phyloP scores from a whole-genome alignment of 306 rosid species.

The Pterocarpus santalinus region DNA sequence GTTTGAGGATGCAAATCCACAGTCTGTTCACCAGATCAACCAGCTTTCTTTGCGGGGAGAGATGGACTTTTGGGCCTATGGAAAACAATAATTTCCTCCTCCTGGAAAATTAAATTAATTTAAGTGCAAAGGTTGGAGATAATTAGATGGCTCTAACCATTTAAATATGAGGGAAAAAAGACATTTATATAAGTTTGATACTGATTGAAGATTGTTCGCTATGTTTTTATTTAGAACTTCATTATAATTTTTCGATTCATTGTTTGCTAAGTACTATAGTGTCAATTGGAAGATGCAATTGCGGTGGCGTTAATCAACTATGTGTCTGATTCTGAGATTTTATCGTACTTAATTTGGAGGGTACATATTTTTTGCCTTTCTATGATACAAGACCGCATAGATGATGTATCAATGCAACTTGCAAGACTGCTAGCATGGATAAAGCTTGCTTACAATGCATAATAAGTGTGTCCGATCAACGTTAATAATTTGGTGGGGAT shows the following conservation, averaged over 20 bases:
- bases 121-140: conserved; percentile 25
- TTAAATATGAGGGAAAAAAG: background rate
- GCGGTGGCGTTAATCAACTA: background rate
- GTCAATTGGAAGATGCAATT: background rate
- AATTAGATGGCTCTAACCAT: conserved; percentile 39
- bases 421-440: background rate
- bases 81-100: conserved; percentile 52
- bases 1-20: conserved; percentile 60
- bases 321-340: background rate
- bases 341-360: background rate
- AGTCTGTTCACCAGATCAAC: conserved; percentile 61
- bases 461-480: background rate
- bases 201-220: conserved; percentile 37
- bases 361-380: background rate
- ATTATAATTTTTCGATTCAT: conserved; percentile 29
- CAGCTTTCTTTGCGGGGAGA: conserved; percentile 82
- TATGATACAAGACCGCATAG: background rate
- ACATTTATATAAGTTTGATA: conserved; percentile 12
- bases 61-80: conserved; percentile 91
- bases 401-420: background rate
- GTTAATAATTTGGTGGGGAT: too few relatives aligned
- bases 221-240: conserved; percentile 18
- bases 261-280: conserved; percentile 24
- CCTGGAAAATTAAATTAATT: background rate
- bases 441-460: background rate